Evolutionary conservation across 2,329 filamentous ascomycete genomes (phyloP).

Genomic region (Cladobotryum protrusum): DNA sequence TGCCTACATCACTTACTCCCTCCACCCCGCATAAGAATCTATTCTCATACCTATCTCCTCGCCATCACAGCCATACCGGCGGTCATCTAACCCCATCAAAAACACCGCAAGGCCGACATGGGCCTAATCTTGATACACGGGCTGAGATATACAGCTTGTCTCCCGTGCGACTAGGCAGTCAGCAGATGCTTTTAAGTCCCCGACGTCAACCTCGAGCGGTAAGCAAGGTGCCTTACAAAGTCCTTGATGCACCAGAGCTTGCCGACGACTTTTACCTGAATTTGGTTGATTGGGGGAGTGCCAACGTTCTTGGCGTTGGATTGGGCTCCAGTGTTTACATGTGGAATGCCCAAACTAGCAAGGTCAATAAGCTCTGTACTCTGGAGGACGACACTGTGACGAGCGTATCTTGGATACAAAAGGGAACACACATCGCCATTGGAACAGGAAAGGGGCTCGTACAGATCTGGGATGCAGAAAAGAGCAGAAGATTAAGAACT

Average conservation of each 20-base stretch:
- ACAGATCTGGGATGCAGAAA: conserved; percentile 95
- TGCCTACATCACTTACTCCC: conserved; percentile 75
- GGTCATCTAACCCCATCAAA: conserved; percentile 84
- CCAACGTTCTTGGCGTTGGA: conserved; percentile 88
- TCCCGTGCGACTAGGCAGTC: conserved; percentile 85
- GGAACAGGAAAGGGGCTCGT: conserved; percentile 92
- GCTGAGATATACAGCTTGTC: conserved; percentile 95
- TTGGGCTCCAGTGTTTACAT: conserved; percentile 92
- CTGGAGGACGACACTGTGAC: conserved; percentile 90
- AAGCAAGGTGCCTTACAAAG: conserved; percentile 96
- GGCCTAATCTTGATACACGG: conserved; percentile 79
- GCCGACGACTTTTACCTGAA: conserved; percentile 98
- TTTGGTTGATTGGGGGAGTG: conserved; percentile 94
- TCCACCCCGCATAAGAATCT: conserved; percentile 97
- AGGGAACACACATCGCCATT: conserved; percentile 91
- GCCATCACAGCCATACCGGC: conserved; percentile 60
- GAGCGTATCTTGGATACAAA: conserved; percentile 96
- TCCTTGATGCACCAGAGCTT: conserved; percentile 89
- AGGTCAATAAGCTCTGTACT: conserved; percentile 90
- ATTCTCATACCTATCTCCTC: conserved; percentile 81
- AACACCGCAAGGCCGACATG: conserved; percentile 82
- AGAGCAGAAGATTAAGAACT: conserved; percentile 75
- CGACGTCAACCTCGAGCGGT: conserved; percentile 83
- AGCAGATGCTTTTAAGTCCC: conserved; percentile 87
- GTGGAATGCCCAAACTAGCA: conserved; percentile 90